These are phyloP conservation scores for Knufia fluminis DNA, from an alignment of 2,329 filamentous ascomycete genomes.

Conservation along the genomic window DNA sequence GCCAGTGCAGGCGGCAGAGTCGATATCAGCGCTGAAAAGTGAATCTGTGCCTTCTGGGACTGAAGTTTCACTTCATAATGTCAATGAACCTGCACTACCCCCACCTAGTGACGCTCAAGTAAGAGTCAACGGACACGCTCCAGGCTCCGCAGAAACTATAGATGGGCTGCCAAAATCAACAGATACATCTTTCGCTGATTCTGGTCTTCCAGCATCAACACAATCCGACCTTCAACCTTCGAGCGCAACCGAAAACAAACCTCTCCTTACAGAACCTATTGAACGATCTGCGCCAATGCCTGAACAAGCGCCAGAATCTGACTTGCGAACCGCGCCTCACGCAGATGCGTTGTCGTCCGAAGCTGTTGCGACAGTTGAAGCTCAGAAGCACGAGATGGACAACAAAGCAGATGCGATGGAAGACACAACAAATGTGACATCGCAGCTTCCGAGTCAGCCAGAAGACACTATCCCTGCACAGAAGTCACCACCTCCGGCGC, in stretches of 20 bases:
- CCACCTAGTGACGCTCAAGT: neutral
- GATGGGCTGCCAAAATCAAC: too few relatives aligned
- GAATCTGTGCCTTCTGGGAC: neutral
- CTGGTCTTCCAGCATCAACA: conserved; percentile 18
- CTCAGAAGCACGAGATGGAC: conserved; percentile 23
- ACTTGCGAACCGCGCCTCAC: conserved; percentile 23
- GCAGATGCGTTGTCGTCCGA: conserved; percentile 18
- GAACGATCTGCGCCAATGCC: conserved; percentile 11
- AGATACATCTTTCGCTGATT: conserved; percentile 7
- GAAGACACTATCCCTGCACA: conserved; percentile 14
- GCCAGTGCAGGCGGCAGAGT: conserved; percentile 4
- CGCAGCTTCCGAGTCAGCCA: neutral
- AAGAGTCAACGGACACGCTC: conserved; percentile 1
- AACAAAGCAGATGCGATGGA: conserved; percentile 14
- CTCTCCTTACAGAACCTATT: conserved; percentile 10
- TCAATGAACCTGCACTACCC: neutral
- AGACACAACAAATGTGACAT: neutral
- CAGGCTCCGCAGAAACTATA: neutral
- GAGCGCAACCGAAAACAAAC: conserved; percentile 10
- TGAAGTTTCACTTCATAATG: conserved; percentile 1
- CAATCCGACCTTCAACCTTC: conserved; percentile 16
- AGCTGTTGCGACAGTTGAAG: conserved; percentile 19
- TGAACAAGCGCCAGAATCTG: conserved; percentile 21
- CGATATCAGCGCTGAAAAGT: neutral
- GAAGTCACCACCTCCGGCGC: conserved; percentile 22